Conservation (phyloP, 331 rosid genomes). For the Dryas integrifolia region DNA sequence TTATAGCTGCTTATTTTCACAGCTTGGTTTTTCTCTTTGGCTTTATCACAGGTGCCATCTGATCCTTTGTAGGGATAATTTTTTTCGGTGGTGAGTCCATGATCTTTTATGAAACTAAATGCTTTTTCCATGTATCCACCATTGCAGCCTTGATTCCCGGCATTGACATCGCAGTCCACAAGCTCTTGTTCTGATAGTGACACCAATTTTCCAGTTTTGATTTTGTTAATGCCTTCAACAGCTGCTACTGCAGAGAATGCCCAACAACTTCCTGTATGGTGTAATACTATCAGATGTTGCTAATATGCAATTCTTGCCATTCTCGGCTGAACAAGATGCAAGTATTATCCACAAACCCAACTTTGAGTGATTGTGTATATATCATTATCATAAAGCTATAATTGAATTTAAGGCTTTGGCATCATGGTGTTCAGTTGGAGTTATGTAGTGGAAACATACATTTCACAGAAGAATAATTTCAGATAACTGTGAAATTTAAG, state of each 20-base stretch:
- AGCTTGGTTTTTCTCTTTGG: slow-evolving; percentile 17
- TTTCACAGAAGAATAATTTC: neutral
- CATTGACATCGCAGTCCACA: slow-evolving; percentile 47
- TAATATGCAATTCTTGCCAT: neutral
- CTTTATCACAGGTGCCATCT: slow-evolving; percentile 36
- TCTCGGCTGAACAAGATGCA: neutral
- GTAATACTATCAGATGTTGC: neutral
- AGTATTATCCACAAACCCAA: slow-evolving; percentile 7
- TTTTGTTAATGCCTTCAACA: slow-evolving; percentile 67
- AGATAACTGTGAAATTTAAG: neutral
- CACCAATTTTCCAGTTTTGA: slow-evolving; percentile 53
- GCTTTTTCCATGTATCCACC: slow-evolving; percentile 74
- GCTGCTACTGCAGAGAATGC: slow-evolving; percentile 83
- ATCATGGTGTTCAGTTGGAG: neutral
- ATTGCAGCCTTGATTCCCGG: slow-evolving; percentile 53
- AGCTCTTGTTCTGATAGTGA: slow-evolving; percentile 70
- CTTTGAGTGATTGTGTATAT: neutral
- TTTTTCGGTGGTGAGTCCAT: slow-evolving; percentile 40
- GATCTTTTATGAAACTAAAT: slow-evolving; percentile 42
- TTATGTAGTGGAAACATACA: neutral
- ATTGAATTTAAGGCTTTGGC: neutral
- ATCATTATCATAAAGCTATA: neutral
- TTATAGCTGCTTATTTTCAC: slow-evolving; percentile 47
- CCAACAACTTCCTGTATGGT: slow-evolving; percentile 72
- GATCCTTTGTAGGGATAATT: slow-evolving; percentile 53